Base-by-base conservation (phyloP, 2,329 filamentous ascomycete genomes). In the Delphinella strobiligena region DNA sequence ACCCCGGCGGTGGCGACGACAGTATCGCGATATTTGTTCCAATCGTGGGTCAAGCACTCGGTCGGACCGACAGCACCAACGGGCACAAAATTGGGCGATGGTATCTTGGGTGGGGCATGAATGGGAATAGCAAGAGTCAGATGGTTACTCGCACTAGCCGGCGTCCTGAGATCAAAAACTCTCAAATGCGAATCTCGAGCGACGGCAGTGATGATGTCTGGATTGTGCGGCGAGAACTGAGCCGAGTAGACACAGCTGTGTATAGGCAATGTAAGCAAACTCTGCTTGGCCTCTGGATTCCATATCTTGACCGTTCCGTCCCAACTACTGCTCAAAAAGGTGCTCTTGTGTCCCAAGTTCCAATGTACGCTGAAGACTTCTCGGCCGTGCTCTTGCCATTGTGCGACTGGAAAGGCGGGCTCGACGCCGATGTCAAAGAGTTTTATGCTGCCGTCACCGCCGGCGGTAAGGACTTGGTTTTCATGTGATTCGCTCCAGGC, bases 401-500 rank as follows among this genome's bases (percentile, higher is more conserved):
- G 86, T 63, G 85, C 83, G 41, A 98, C 74, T 7, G 91, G 91
- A 55, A 91, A 96, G 7, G 22, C 22, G 12, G 22, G 7, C 32
- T 88, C 74, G 44, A 93, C 72, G 3, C 73, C 75, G 22, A 88
- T 74, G 62, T 98, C 91, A 61, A 91, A 98, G 34, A 98, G 75
- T 65, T 95, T 95, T 54, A 98, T 74, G 40, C 84, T 89, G 40
- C 91, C 91, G 64, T 98, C 91, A 47, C 91, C 91, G 49, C 84
- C 88, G 1, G 87, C 88, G 1, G 82, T 80, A 15, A 93, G 73
- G 37, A 95, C 68, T 65, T 98, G 91, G 62, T 91, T 93, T 66
- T 95, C 89, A 66, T 98, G 88, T 50, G 86, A 76, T 66, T 98
- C 91, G 14, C 87, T 94, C 87, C 91, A 96, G 18, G 88, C 75